Evolutionary conservation across 306 rosid genomes (phyloP).

Genomic region (Cucumis hystrix): DNA sequence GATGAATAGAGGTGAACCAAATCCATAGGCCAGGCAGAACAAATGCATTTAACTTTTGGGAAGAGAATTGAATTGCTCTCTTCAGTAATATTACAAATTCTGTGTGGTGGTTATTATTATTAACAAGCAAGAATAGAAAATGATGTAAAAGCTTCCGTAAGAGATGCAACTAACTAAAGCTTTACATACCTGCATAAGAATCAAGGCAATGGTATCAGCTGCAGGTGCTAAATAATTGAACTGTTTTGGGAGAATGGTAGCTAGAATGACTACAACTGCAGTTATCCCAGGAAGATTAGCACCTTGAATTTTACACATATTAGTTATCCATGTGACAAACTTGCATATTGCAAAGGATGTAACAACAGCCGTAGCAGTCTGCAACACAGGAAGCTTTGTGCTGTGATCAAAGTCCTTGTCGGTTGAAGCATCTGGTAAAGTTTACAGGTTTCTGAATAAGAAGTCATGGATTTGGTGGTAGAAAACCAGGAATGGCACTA

Average conservation of each 20-base stretch:
- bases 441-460: background rate
- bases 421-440: conserved; percentile 22
- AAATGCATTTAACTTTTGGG: background rate
- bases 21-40: background rate
- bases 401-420: conserved; percentile 16
- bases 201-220: conserved; percentile 39
- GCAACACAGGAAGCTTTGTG: conserved; percentile 29
- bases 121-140: background rate
- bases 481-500: background rate
- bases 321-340: conserved; percentile 26
- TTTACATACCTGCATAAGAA: conserved; percentile 50
- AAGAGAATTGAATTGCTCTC: background rate
- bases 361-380: conserved; percentile 38
- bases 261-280: conserved; percentile 44
- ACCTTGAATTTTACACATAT: conserved; percentile 36
- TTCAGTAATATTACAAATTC: background rate
- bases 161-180: background rate
- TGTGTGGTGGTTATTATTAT: background rate
- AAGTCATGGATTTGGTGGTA: background rate
- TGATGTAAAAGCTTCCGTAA: background rate
- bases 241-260: conserved; percentile 40
- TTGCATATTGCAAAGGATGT: conserved; percentile 44
- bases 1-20: background rate
- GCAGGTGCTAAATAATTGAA: conserved; percentile 40
- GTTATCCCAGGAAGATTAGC: conserved; percentile 48